A percentile compares a stretch with the other conserved stretches of the same genome.
Evolutionary conservation across 2,329 filamentous ascomycete species (phyloP).

Genomic region (Neonectria hederae): DNA sequence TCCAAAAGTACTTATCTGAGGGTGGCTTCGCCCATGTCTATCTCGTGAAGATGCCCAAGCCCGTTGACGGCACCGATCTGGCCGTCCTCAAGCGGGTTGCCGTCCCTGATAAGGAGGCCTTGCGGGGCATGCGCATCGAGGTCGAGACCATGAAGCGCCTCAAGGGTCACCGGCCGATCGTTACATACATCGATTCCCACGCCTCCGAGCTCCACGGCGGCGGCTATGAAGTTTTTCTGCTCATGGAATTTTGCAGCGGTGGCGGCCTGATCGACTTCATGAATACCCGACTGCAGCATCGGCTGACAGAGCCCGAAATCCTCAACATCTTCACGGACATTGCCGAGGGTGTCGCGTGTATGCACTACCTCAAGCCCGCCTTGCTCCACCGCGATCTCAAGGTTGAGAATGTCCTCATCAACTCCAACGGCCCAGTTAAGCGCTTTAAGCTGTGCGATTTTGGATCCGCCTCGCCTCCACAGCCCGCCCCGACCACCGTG

Average conservation of each 20-base stretch:
- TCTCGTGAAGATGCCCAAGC: conserved; percentile 84
- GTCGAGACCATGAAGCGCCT: conserved; percentile 99
- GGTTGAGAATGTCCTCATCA: conserved; percentile 97
- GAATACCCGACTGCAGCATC: conserved; percentile 97
- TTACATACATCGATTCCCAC: conserved; percentile 98
- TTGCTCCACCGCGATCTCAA: conserved; percentile 94
- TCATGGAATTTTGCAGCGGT: conserved; percentile 97
- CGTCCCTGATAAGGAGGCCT: conserved; percentile 92
- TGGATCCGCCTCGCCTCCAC: conserved; percentile 86
- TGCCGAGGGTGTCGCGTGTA: conserved; percentile 94
- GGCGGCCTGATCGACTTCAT: conserved; percentile 99
- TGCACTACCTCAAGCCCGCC: conserved; percentile 97
- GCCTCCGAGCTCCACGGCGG: conserved; percentile 92
- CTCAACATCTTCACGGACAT: conserved; percentile 96
- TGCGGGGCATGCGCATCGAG: conserved; percentile 96
- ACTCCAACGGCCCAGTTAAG: conserved; percentile 69
- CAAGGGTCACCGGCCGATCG: conserved; percentile 94
- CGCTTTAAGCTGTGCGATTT: conserved; percentile 99
- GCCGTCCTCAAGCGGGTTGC: conserved; percentile 95
- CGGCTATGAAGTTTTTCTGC: conserved; percentile 95
- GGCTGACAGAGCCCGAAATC: conserved; percentile 96
- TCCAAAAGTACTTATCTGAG: conserved; percentile 97
- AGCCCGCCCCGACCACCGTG: conserved; percentile 84
- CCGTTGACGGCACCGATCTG: conserved; percentile 79
- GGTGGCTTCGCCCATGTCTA: conserved; percentile 99